Percentiles rank a stretch among this genome's conserved stretches.
These are phyloP conservation scores for Helminthosporium solani DNA, from an alignment of 2,329 filamentous ascomycete species.

Conservation along the genomic window DNA sequence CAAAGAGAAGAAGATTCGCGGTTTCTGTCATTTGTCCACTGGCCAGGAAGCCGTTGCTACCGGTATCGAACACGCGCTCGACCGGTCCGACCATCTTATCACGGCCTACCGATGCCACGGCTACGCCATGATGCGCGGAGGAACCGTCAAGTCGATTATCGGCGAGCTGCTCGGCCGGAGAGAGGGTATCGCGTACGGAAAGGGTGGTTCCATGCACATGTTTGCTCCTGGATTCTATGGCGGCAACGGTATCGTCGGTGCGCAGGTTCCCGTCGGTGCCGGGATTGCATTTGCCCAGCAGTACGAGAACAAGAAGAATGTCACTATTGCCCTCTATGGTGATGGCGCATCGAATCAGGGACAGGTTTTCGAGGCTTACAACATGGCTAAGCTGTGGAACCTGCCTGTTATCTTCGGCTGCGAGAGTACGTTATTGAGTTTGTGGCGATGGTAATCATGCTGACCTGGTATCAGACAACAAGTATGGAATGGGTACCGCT, in stretches of 20 bases:
- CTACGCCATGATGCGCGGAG: constrained; percentile 95
- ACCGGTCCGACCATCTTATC: constrained; percentile 88
- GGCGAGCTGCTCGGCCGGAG: constrained; percentile 92
- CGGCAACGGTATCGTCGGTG: constrained; percentile 98
- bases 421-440: constrained; percentile 71
- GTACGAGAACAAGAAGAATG: constrained; percentile 84
- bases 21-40: constrained; percentile 98
- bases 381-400: constrained; percentile 99
- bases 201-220: constrained; percentile 99
- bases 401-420: constrained; percentile 94
- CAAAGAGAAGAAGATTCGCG: constrained; percentile 99
- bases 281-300: constrained; percentile 96
- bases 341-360: constrained; percentile 99
- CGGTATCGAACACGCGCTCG: constrained; percentile 95
- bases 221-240: constrained; percentile 97
- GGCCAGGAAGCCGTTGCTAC: constrained; percentile 97
- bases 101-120: constrained; percentile 99
- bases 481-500: constrained; percentile 99
- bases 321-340: constrained; percentile 88
- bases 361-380: constrained; percentile 99
- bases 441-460: constrained; percentile 4
- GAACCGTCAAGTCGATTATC: constrained; percentile 85
- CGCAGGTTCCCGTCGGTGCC: constrained; percentile 95
- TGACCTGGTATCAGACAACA: constrained; percentile 75
- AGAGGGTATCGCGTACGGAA: constrained; percentile 96